Evolutionary conservation across 1,284 basidiomycete species (phyloP).

Genomic region (Phellopilus nigrolimitatus): DNA sequence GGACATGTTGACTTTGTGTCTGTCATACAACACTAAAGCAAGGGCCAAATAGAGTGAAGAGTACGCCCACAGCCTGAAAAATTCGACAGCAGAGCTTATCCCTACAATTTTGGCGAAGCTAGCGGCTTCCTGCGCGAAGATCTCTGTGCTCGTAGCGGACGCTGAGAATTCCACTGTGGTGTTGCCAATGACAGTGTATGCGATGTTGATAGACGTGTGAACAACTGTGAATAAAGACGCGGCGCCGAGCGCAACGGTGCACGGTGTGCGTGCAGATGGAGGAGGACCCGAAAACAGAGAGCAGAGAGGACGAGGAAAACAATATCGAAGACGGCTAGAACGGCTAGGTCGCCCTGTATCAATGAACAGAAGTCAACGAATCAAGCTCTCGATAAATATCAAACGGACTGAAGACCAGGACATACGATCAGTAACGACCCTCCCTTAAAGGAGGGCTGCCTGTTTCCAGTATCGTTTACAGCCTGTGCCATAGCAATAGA

Average conservation of each 20-base stretch:
- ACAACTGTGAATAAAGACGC: conserved; percentile 4
- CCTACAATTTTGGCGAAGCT: neutral
- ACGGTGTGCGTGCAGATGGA: neutral
- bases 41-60: neutral
- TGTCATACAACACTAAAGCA: neutral
- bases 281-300: neutral
- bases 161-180: neutral
- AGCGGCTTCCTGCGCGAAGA: neutral
- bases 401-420: too few species aligned
- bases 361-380: neutral
- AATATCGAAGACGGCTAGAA: neutral
- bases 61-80: neutral
- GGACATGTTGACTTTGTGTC: neutral
- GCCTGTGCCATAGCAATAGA: neutral
- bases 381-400: too few species aligned
- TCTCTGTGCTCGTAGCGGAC: neutral
- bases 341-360: neutral
- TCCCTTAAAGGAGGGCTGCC: too few species aligned
- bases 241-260: neutral
- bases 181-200: neutral
- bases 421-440: too few species aligned
- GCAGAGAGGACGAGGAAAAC: neutral
- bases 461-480: too few species aligned
- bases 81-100: neutral
- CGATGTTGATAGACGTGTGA: neutral